Percentiles rank a stretch among this genome's conserved stretches.
Evolutionary conservation across 768 basidiomycete species (phyloP).

Genomic region (Tricholomella constricta): DNA sequence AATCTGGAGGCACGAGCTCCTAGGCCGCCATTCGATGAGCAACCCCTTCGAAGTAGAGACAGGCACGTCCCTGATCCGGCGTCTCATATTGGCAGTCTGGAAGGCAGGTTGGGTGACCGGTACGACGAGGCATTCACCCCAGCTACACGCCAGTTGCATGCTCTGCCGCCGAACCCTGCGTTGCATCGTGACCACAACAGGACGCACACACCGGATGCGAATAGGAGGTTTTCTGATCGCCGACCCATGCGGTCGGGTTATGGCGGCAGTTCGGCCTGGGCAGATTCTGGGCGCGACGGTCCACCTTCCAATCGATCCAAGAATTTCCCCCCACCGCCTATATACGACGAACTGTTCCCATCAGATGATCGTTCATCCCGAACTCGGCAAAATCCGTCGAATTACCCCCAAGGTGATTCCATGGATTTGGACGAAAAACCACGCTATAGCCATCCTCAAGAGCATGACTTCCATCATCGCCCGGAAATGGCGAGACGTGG

Average conservation of each 20-base stretch:
- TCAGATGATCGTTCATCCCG: neutral
- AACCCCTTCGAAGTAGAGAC: neutral
- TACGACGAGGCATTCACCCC: conserved; percentile 15
- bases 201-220: neutral
- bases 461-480: conserved; percentile 7
- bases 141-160: conserved; percentile 13
- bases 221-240: conserved; percentile 6
- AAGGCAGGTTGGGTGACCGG: conserved; percentile 24
- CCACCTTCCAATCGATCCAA: conserved; percentile 1
- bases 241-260: neutral
- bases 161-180: conserved; percentile 17
- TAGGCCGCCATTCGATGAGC: conserved; percentile 8
- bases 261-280: conserved; percentile 1
- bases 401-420: neutral
- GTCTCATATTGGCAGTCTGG: conserved; percentile 16
- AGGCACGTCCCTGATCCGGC: neutral
- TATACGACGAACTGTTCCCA: neutral
- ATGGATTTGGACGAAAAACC: conserved; percentile 4
- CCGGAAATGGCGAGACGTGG: conserved; percentile 20
- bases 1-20: conserved; percentile 1
- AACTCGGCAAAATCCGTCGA: neutral
- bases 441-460: conserved; percentile 3
- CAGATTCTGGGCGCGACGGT: neutral
- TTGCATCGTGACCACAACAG: conserved; percentile 12
- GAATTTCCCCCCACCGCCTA: neutral